Evolutionary conservation across 345 rosid genomes (phyloP), one percentile per base, ranked within the genome.

Genomic region (Lumnitzera littorea): DNA sequence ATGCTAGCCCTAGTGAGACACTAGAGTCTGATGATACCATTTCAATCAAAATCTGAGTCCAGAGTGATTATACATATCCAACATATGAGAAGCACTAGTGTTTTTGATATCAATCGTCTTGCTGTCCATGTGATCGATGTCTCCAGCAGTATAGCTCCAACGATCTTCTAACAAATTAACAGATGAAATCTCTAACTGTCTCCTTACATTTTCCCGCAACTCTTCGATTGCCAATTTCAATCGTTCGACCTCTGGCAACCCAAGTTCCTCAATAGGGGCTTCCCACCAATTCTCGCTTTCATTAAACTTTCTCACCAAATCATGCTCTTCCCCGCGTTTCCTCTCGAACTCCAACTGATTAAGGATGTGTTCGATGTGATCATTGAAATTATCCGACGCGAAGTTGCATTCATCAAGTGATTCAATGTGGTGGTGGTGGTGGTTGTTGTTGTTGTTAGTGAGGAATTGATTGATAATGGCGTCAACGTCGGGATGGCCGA

Each of bases 261-360:
- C 58, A 1, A 81, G 68, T 15, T 58, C 62, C 12, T 68, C 80
- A 0, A 73, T 3, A 0, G 81, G 80, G 4, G 72, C 62, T 43
- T 76, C 74, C 89, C 87, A 86, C 84, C 85, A 79, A 47, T 67
- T 60, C 43, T 56, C 69, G 9, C n/a, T 53, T 54, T 59, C 36
- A 15, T 48, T 62, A 0, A 60, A 70, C 55, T 69, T 75, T 29
- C 60, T 69, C 23, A 66, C 57, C 31, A 46, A 24, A 11, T 68
- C 74, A 0, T 83, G 58, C 27, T 68, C 81, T 49, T 76, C 64
- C 0, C 67, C 74, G 6, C 53, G 53, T 63, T 64, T 77, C 53
- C 60, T 81, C 55, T 86, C 85, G 15, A 4, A 50, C 54, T 81
- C 89, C 50, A 86, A 23, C 48, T 72, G 62, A 11, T 58, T 48